Evolutionary conservation across 495 filamentous ascomycete genomes (phyloP).

Genomic region (Xylaria intraflava): DNA sequence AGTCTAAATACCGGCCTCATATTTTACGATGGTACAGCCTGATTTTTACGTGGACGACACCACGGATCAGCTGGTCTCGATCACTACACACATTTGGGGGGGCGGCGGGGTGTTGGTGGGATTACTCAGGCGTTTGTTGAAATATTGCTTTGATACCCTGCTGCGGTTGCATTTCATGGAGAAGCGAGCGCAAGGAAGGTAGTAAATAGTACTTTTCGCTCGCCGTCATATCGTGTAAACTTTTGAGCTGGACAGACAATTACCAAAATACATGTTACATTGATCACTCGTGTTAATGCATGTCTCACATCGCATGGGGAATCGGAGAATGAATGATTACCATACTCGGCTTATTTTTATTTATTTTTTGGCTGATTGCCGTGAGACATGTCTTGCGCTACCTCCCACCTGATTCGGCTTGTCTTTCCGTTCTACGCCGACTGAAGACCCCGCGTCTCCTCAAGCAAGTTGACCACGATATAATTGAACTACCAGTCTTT

Average conservation of each 20-base stretch:
- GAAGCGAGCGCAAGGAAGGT: not conserved
- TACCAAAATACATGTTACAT: not conserved
- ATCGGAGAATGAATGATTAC: too few species aligned
- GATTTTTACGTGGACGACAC: not conserved
- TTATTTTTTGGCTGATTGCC: not conserved
- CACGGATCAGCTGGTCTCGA: not conserved
- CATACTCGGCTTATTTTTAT: too few species aligned
- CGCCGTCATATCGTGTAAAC: conserved; percentile 3
- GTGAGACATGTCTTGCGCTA: not conserved
- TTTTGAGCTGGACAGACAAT: not conserved
- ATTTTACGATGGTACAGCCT: not conserved
- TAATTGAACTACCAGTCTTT: too few species aligned
- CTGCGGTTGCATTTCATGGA: conserved; percentile 13
- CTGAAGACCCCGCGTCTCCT: too few species aligned
- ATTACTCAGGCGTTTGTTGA: conserved; percentile 12
- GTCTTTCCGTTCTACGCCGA: not conserved
- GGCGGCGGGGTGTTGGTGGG: not conserved
- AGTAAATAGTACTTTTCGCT: conserved; percentile 2
- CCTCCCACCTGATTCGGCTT: not conserved
- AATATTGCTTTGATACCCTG: conserved; percentile 14
- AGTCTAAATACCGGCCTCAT: not conserved
- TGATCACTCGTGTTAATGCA: not conserved
- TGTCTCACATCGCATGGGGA: not conserved
- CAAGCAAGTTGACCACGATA: too few species aligned
- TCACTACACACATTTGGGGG: not conserved